Base-by-base conservation (phyloP, 2,329 filamentous ascomycete species). In the Aspergillus brunneoviolaceus region DNA sequence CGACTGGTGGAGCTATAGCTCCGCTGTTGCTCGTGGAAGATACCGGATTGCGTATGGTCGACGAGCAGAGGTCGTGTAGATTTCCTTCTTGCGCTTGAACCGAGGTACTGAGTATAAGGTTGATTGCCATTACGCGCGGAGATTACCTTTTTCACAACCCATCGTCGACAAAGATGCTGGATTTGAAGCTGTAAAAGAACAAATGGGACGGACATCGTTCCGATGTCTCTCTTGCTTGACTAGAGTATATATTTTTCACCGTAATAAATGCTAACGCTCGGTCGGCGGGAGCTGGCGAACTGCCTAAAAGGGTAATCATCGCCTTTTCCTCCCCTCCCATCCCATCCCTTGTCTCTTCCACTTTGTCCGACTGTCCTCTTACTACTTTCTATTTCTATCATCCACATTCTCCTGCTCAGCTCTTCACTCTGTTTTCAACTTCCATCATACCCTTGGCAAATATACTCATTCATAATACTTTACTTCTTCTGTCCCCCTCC, bases 1-100 rank as follows among this genome's bases (percentile, higher is more conserved):
- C 39, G 53, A 55, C 53, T 29, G 23, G 39, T 47, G 53, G 53
- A 55, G n/a, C 53, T 55, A 19, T 35, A 54, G 39, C 49, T 57
- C 58, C 55, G 58, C 58, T 23, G 14, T 11, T 49, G 60, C 58
- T 69, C 65, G 66, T 68, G 62, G 61, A 69, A 54, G 61, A 64
- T 52, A 23, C 67, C 62, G 6, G 29, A 61, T 67, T 23, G 29
- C 61, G 67, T 63, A 63, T 66, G 47, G 58, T 62, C 47, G 53
- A 63, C 61, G 59, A 67, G 35, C 50, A 58, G 21, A 35, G 27
- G 56, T 58, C 58, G 49, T 60, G 49, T 42, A 56, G 54, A 57
- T 57, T 53, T 54, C 52, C 60, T 31, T 16, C 33, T 58, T 35
- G 49, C 21, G 39, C 29, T 21, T 50, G 3, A 19, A 45, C 39